Percentiles rank a stretch among this genome's conserved stretches.
phyloP scores from a whole-genome alignment of 129 eudicot species.

The Escallonia rubra region DNA sequence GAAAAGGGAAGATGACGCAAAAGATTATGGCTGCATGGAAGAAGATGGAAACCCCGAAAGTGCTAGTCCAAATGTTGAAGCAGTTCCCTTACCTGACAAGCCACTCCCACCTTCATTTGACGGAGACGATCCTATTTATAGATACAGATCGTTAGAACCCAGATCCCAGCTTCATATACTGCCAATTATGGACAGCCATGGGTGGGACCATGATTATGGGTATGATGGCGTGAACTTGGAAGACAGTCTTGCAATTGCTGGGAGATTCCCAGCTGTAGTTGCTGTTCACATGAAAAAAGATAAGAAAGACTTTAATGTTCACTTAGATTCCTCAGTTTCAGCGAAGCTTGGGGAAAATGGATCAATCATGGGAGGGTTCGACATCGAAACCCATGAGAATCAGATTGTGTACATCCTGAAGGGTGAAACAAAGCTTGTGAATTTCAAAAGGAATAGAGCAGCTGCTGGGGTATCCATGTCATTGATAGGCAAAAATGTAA shows the following conservation, averaged over 20 bases:
- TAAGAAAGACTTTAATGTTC: conserved; percentile 24
- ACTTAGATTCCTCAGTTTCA: conserved; percentile 21
- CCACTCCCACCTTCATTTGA: conserved; percentile 37
- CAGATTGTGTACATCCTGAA: conserved; percentile 22
- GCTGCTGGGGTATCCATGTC: conserved; percentile 27
- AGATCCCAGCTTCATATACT: conserved; percentile 24
- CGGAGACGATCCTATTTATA: conserved; percentile 31
- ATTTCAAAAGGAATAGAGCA: conserved; percentile 12
- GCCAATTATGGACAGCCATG: conserved; percentile 23
- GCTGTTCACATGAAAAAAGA: conserved; percentile 26
- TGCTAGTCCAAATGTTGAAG: conserved; percentile 6
- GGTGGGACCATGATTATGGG: conserved; percentile 40
- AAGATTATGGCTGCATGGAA: not conserved
- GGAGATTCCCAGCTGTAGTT: conserved; percentile 21
- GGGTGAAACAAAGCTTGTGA: conserved; percentile 21
- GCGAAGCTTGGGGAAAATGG: conserved; percentile 26
- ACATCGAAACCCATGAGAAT: conserved; percentile 17
- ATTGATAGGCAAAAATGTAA: conserved; percentile 19
- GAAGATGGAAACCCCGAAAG: conserved; percentile 13
- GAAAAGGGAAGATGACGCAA: not conserved
- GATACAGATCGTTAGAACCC: conserved; percentile 31
- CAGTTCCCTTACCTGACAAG: conserved; percentile 38
- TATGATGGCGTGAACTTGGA: conserved; percentile 31
- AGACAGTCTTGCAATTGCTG: conserved; percentile 12
- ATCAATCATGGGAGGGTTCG: conserved; percentile 24